phyloP scores from a whole-genome alignment of 257 asterid genomes.

The Solanum stenotomum region DNA sequence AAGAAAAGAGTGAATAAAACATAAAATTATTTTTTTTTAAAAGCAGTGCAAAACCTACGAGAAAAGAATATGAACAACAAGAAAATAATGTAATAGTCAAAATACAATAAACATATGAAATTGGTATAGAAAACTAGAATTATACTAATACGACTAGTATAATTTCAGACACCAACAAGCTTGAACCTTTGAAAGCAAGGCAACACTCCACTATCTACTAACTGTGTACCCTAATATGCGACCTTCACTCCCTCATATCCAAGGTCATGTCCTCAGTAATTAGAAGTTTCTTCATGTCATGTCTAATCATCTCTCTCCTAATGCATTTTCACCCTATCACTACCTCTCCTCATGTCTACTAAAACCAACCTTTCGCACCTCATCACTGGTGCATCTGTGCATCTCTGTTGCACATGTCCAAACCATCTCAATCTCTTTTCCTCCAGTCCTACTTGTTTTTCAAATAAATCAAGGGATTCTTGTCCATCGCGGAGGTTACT shows the following conservation, averaged over 20 bases:
- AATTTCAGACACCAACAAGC: background rate
- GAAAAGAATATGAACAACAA: background rate
- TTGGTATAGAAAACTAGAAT: background rate
- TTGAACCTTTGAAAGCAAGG: background rate
- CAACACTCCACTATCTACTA: background rate
- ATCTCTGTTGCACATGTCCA: background rate
- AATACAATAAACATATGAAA: background rate
- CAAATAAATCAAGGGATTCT: background rate
- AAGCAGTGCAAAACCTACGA: background rate
- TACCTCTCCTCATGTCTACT: background rate
- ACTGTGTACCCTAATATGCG: background rate
- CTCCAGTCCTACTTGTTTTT: background rate
- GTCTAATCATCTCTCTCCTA: background rate
- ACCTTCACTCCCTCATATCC: background rate
- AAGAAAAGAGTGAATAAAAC: background rate
- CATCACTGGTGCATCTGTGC: background rate
- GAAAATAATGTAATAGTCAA: background rate
- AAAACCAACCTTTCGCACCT: background rate
- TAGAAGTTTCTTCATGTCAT: background rate
- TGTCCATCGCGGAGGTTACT: background rate
- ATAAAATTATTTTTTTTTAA: background rate
- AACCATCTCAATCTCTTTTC: background rate
- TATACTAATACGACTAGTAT: background rate
- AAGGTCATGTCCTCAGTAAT: background rate
- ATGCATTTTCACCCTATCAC: background rate